Base-by-base conservation (phyloP, 768 basidiomycete species). In the Leucosporidium yakuticum region DNA sequence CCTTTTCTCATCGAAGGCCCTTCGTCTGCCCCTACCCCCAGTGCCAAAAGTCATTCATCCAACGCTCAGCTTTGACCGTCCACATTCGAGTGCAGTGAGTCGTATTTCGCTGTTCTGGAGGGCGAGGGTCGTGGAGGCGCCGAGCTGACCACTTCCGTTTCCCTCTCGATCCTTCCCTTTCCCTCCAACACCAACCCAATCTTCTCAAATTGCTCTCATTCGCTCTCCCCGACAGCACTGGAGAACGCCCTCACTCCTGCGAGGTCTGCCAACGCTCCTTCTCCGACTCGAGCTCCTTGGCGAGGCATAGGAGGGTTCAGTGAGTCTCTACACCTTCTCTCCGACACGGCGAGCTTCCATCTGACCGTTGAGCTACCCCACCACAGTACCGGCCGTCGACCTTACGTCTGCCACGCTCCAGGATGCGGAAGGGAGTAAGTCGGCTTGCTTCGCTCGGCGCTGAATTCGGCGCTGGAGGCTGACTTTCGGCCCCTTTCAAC, bases 1-100 rank as follows among this genome's bases (percentile, higher is more conserved):
- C n/a, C n/a, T n/a, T n/a, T 44, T 44, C 39, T 44, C 78, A 1
- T 14, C 44, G 39, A 65, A 73, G 71, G 79, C 80, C 29, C 75
- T 80, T 15, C 79, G 78, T 65, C 63, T 74, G 54, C 75, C 78
- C 48, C 70, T 74, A 58, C 50, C 44, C 31, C 27, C 53, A 31
- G 9, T 70, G 70, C 50, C 59, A 55, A 5, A 70, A 32, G 77
- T 79, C 79, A 78, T 69, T 65, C 64, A 63, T 63, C 51, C 77
- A 93, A 90, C 86, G 89, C 62, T 92, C 91, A 23, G 91, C 91
- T 36, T 80, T 94, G 66, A 89, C 90, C 65, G 91, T 94, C 6
- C 91, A 94, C 77, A 82, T 84, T 61, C 86, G 91, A 34, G 89
- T 91, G 4, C 91, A 94, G 76, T 92, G 61, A 75, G 79, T 74